These are phyloP conservation scores for Aspergillus ostianus DNA, from an alignment of 495 filamentous ascomycete genomes.

Conservation along the genomic window DNA sequence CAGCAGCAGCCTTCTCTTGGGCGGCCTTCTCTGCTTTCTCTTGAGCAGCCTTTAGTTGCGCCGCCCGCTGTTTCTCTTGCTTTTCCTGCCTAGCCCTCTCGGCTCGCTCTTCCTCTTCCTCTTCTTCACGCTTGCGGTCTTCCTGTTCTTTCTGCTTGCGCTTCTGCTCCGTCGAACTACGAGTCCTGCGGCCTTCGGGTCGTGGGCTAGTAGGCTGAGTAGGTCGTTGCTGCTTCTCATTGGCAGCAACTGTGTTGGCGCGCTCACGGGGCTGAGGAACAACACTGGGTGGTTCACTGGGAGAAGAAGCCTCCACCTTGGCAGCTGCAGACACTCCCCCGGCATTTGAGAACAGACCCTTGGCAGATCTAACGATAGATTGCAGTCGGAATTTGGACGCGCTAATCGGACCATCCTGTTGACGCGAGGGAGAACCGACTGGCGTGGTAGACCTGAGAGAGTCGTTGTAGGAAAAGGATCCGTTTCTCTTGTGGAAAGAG, in stretches of 20 bases:
- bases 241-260: conserved; percentile 13
- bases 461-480: conserved; percentile 60
- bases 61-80: conserved; percentile 50
- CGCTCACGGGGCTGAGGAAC: conserved; percentile 19
- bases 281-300: conserved; percentile 27
- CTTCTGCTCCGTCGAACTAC: conserved; percentile 71
- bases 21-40: conserved; percentile 55
- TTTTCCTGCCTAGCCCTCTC: conserved; percentile 67
- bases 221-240: conserved; percentile 20
- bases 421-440: conserved; percentile 66
- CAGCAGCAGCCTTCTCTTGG: conserved; percentile 30
- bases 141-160: conserved; percentile 65
- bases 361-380: conserved; percentile 82
- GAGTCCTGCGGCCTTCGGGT: conserved; percentile 58
- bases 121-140: conserved; percentile 43
- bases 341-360: conserved; percentile 76
- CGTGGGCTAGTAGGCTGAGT: conserved; percentile 29
- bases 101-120: conserved; percentile 48
- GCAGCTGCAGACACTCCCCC: conserved; percentile 75
- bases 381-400: conserved; percentile 86
- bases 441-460: conserved; percentile 59
- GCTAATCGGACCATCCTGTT: conserved; percentile 73
- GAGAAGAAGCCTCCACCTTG: conserved; percentile 58
- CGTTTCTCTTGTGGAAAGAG: conserved; percentile 55
- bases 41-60: conserved; percentile 47